phyloP scores from a whole-genome alignment of 2,329 filamentous ascomycete genomes.

The Cladosporium sp. region DNA sequence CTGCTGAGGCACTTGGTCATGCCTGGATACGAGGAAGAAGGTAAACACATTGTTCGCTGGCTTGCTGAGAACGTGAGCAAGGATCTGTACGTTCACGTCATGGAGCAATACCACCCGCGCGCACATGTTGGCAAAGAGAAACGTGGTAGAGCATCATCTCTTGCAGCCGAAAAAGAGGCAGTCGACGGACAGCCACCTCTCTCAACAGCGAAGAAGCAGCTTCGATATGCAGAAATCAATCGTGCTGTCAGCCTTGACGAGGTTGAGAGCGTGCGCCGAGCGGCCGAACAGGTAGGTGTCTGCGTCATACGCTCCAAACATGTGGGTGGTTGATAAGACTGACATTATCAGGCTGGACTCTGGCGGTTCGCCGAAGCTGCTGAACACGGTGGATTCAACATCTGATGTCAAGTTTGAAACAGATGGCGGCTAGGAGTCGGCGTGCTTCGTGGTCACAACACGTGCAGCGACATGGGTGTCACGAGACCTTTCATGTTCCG shows the following conservation, averaged over 20 bases:
- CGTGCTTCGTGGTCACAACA: background rate
- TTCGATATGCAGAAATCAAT: slow-evolving; percentile 77
- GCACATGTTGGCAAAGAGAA: slow-evolving; percentile 76
- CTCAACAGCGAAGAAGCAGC: slow-evolving; percentile 40
- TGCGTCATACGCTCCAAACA: background rate
- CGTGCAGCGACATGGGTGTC: background rate
- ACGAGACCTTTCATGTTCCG: background rate
- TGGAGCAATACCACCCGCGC: slow-evolving; percentile 83
- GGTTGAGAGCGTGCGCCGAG: slow-evolving; percentile 63
- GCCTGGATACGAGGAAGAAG: slow-evolving; percentile 76
- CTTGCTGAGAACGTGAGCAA: slow-evolving; percentile 70
- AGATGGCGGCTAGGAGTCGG: background rate
- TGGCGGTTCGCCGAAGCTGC: slow-evolving; percentile 75
- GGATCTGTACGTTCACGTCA: slow-evolving; percentile 80
- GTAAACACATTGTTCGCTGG: slow-evolving; percentile 72
- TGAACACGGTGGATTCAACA: slow-evolving; percentile 57
- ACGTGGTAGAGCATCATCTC: slow-evolving; percentile 28
- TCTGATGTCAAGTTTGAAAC: slow-evolving; percentile 27
- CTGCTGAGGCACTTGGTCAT: slow-evolving; percentile 80
- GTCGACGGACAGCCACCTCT: background rate
- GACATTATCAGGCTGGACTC: slow-evolving; percentile 58
- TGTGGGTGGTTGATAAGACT: background rate
- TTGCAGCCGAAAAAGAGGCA: background rate
- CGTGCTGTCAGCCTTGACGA: slow-evolving; percentile 66
- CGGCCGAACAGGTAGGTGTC: slow-evolving; percentile 52